Evolutionary conservation across 148 eudicot genomes (phyloP), one percentile per base, ranked within the genome.

Genomic region (Camellia lanceoleosa): DNA sequence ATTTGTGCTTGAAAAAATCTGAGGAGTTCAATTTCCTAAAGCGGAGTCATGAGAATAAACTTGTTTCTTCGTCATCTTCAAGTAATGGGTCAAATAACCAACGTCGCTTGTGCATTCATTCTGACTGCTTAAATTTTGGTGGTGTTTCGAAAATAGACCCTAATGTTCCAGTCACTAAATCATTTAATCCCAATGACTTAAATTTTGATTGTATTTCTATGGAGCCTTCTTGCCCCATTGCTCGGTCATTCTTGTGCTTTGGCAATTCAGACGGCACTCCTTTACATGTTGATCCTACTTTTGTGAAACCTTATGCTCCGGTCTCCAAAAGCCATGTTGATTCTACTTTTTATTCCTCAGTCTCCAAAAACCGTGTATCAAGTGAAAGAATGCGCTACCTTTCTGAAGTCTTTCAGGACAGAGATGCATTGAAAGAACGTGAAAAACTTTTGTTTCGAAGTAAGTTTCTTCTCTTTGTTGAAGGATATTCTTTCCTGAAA

Each of bases 1-100:
- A 85, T 18, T 83, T 90, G 9, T 90, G 93, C 79, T 82, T 80
- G 20, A 56, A 52, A 52, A 20, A 80, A 69, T 86, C 85, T 11
- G 47, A 49, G 13, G 82, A 83, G 68, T 86, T 83, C n/a, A 88
- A 90, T 49, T 75, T 90, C 61, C 73, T 88, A 18, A 51, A 73
- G 18, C 14, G 0, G n/a, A 69, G 42, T 6, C 5, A 5, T 4
- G 12, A 7, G 44, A 1, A 23, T 30, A 4, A 3, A 5, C 8
- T 13, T 3, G 47, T 12, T 67, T 67, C 47, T 38, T 67, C 13
- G 2, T 23, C 23, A 8, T 18, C 10, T 44, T 44, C 54, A 18
- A 7, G 0, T 8, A 0, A 3, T 2, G 18, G 11, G 2, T 3
- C 62, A 30, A 38, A 38, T 30, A 56, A 15, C 6, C 77, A 55